Base-by-base conservation (phyloP, 257 asterid genomes). In the Solanum neorickii region DNA sequence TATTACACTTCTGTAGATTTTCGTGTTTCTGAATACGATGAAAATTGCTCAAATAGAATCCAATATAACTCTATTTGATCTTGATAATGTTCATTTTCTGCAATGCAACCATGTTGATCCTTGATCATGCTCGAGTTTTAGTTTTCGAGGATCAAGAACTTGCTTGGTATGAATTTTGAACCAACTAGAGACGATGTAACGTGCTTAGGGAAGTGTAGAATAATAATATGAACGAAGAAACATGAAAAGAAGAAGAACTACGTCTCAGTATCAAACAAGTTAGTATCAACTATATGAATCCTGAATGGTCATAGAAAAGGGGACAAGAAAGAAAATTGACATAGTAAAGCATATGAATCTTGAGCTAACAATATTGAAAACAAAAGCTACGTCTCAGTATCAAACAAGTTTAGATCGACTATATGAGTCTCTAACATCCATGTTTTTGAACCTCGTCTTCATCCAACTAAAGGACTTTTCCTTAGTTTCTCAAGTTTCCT, bases 401-500 rank as follows among this genome's bases (percentile, higher is more conserved):
- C 35, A 75, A 23, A 20, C 39, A 78, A 8, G 65, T 77, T n/a
- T 5, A 16, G 39, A 5, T 42, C 15, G 62, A 5, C 62, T 42
- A 41, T 41, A 7, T 2, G 23, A 12, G 12, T 74, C 82, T 5
- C 82, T 33, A 9, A 1, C 5, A 8, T 2, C 77, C 13, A 70
- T 29, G 23, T 69, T 12, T 12, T 59, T 59, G 16, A 84, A 65
- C 9, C 68, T 16, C 10, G 80, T n/a, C 33, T 47, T 77, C 83
- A 91, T 86, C 94, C 93, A 87, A 90, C 83, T 78, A 95, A 83
- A 27, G 93, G 89, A 66, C 90, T 84, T 84, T 84, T 90, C 87
- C 94, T 93, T 69, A 94, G 49, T 87, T 89, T 93, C 85, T 94
- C 93, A 87, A 95, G 87, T 85, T 88, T 93, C 62, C 92, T 65